Evolutionary conservation across 352 stramenopile species (phyloP).

Genomic region (Phytophthora hybrid): DNA sequence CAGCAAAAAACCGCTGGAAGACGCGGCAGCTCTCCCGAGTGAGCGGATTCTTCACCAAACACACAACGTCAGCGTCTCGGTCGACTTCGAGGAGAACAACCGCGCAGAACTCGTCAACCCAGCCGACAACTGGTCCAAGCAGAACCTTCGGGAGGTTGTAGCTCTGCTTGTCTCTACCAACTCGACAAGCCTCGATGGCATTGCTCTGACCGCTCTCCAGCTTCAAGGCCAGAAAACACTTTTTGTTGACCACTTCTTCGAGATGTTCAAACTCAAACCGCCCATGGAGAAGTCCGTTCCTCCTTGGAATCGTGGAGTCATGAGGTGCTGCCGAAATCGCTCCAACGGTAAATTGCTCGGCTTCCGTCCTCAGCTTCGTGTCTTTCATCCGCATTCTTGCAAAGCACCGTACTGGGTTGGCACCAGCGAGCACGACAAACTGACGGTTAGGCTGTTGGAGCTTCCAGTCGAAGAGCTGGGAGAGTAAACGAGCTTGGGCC

Average conservation of each 20-base stretch:
- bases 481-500: slow-evolving; percentile 56
- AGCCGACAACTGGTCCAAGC: slow-evolving; percentile 74
- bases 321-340: slow-evolving; percentile 37
- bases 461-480: slow-evolving; percentile 78
- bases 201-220: slow-evolving; percentile 17
- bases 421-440: slow-evolving; percentile 56
- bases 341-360: slow-evolving; percentile 54
- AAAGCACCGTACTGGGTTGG: slow-evolving; percentile 44
- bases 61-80: slow-evolving; percentile 58
- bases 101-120: slow-evolving; percentile 64
- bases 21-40: slow-evolving; percentile 50
- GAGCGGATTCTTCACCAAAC: slow-evolving; percentile 59
- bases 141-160: slow-evolving; percentile 46
- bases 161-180: slow-evolving; percentile 28
- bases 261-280: slow-evolving; percentile 63
- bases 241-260: slow-evolving; percentile 32
- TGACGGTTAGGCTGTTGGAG: slow-evolving; percentile 54
- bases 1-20: slow-evolving; percentile 61
- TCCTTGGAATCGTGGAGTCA: slow-evolving; percentile 10
- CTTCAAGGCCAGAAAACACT: slow-evolving; percentile 40
- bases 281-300: slow-evolving; percentile 41
- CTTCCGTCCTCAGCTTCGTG: slow-evolving; percentile 50
- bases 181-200: slow-evolving; percentile 18
- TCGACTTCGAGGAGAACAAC: slow-evolving; percentile 79
- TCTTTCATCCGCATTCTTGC: slow-evolving; percentile 57